Evolutionary conservation across 768 basidiomycete genomes (phyloP), one percentile per base, ranked within the genome.

Genomic region (Lyophyllum semitale): DNA sequence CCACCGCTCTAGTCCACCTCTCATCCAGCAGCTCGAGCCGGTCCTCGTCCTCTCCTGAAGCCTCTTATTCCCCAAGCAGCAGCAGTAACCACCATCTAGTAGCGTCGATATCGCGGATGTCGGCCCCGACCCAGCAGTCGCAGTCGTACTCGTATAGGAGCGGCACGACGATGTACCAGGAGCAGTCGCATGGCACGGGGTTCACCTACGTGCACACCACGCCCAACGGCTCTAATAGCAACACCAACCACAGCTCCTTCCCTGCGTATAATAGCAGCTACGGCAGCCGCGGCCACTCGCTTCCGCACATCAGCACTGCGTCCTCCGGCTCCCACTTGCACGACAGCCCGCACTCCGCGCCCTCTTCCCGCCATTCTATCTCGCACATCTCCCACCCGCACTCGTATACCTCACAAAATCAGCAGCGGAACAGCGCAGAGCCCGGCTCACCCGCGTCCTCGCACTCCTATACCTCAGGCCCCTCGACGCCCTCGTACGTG

Each of bases 321-420:
- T 62, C 59, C 13, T 42, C 62, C 0, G 51, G 52, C 29, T 51
- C 50, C 30, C 64, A 64, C 23, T 57, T 65, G 26, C 15, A 55
- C 8, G 63, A 61, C 32, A 63, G 51, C 27, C 58, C 68, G 7
- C 40, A 71, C 23, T 65, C 71, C 8, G 64, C 73, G 0, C 66
- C 79, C 3, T 68, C 76, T 3, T 84, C 82, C n/a, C 78, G 84
- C 8, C 79, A 83, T 38, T 84, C 83, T 5, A 82, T 85, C 25
- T 83, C 83, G 0, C 83, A 84, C 54, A 80, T 84, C 22, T 83
- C 82, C 0, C 81, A 83, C 54, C 81, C 82, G 0, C 78, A 80
- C 12, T 68, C 77, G 20, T 77, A 79, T n/a, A n/a, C n/a, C 54
- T 68, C 74, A 4, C 75, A 69, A 29, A 60, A 53, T 59, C 65